Base-by-base conservation (phyloP, 768 basidiomycete genomes). In the Mrakia hoshinonis region DNA sequence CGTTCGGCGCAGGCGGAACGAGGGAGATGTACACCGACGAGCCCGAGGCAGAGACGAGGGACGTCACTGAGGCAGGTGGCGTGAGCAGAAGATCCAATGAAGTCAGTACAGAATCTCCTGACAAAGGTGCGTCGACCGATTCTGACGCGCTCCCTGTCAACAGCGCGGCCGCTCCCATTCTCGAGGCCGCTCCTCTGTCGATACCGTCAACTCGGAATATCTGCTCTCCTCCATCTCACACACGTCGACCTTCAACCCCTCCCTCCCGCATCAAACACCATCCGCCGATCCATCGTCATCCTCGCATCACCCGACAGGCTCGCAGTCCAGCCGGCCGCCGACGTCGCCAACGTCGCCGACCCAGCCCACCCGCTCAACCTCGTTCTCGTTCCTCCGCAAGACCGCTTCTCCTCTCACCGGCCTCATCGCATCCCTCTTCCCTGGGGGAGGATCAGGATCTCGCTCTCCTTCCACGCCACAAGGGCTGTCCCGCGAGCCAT, bases 161-260 rank as follows among this genome's bases (percentile, higher is more conserved):
- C 31, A 36, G 49, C 24, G 20, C 13, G 22, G 34, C 11, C 15
- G 34, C 18, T 22, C 31, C 2, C 58, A 43, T 15, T 43, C 58
- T 61, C 36, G 20, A 7, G 58, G 22, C 34, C 58, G 58, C 20
- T 61, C 36, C 10, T 61, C 58, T 2, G 15, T 61, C 58, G 58
- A 61, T 31, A 20, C 58, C 2, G 36, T 38, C 58, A 10, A 15
- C 13, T 61, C 58, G n/a, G 58, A 5, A 4, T 61, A 61, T 15
- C 31, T 61, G 31, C 58, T 64, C 43, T 64, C 62, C 13, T 24
- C 43, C 39, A n/a, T 64, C 26, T 64, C 62, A 1, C 62, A 64
- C 39, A 29, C 24, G 39, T 64, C 62, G n/a, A 64, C 62, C 62
- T 64, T 64, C 62, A 48, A 64, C 62, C 62, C 62, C 13, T 34